These are phyloP conservation scores for Volvox carteri DNA, from an alignment of 163 green algal genomes.

Conservation along the genomic window DNA sequence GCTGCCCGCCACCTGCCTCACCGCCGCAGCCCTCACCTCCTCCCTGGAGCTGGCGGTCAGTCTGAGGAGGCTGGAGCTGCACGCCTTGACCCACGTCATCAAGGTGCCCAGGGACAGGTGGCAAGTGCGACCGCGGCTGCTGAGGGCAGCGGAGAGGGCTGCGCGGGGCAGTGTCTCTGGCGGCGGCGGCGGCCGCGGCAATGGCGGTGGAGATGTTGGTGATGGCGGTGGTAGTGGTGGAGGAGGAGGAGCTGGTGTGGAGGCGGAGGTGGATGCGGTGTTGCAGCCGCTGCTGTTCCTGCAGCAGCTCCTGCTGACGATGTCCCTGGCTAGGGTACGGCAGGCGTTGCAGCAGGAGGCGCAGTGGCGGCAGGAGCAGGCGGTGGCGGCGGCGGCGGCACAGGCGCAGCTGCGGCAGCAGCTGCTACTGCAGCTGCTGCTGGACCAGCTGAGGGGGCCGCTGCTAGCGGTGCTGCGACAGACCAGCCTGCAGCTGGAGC, in stretches of 20 bases:
- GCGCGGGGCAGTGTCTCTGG: background rate
- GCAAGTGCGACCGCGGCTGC: constrained; percentile 8
- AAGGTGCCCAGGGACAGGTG: background rate
- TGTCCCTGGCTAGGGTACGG: background rate
- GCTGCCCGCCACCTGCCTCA: constrained; percentile 14
- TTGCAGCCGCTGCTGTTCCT: constrained; percentile 35
- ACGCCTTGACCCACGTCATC: background rate
- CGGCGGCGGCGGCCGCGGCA: background rate
- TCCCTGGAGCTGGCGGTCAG: background rate
- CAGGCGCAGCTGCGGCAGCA: background rate
- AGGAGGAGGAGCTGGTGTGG: background rate
- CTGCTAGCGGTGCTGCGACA: background rate
- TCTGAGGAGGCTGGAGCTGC: background rate
- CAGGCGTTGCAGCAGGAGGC: background rate
- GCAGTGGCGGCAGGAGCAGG: constrained; percentile 22
- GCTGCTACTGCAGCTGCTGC: background rate
- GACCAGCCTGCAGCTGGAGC: too few species aligned
- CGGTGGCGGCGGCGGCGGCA: background rate
- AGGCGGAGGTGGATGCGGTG: background rate
- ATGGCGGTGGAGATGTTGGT: background rate
- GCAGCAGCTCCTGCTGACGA: constrained; percentile 10
- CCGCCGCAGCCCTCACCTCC: background rate
- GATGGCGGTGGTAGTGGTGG: background rate
- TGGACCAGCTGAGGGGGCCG: background rate
- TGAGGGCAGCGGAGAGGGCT: background rate